Percentiles rank a stretch among this genome's conserved stretches.
These are phyloP conservation scores for Penicillium concentricum DNA, from an alignment of 2,329 filamentous ascomycete species.

Conservation along the genomic window DNA sequence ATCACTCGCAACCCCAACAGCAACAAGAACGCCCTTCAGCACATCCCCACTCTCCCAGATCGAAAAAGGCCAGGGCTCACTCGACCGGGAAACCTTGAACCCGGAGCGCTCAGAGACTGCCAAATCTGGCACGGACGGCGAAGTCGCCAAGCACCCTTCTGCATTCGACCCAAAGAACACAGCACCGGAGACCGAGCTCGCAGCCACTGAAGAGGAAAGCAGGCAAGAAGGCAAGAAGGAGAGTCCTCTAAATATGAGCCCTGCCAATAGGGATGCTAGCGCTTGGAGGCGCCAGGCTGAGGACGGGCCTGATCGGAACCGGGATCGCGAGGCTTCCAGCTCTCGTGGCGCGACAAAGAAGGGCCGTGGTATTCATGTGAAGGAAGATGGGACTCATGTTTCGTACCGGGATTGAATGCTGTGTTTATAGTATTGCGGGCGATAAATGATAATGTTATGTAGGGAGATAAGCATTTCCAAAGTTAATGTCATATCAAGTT, in stretches of 20 bases:
- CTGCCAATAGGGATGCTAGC: constrained; percentile 60
- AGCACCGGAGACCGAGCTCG: constrained; percentile 58
- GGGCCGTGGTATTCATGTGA: constrained; percentile 29
- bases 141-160: constrained; percentile 57
- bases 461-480: not conserved
- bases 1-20: constrained; percentile 1
- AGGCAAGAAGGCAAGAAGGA: constrained; percentile 39
- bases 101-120: constrained; percentile 66
- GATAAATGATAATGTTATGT: not conserved
- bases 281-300: constrained; percentile 47
- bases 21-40: constrained; percentile 6
- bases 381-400: constrained; percentile 27
- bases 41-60: constrained; percentile 11
- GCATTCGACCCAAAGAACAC: constrained; percentile 71
- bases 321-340: constrained; percentile 39
- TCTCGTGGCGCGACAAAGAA: constrained; percentile 39
- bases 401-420: constrained; percentile 12
- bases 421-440: not conserved
- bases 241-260: constrained; percentile 59
- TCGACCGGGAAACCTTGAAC: constrained; percentile 62
- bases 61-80: constrained; percentile 1
- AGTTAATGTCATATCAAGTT: not conserved
- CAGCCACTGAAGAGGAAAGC: constrained; percentile 38
- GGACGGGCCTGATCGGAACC: constrained; percentile 44
- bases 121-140: constrained; percentile 64